Base-by-base conservation (phyloP, 192 early-diverging fungal genomes). In the Entrophospora sp. region DNA sequence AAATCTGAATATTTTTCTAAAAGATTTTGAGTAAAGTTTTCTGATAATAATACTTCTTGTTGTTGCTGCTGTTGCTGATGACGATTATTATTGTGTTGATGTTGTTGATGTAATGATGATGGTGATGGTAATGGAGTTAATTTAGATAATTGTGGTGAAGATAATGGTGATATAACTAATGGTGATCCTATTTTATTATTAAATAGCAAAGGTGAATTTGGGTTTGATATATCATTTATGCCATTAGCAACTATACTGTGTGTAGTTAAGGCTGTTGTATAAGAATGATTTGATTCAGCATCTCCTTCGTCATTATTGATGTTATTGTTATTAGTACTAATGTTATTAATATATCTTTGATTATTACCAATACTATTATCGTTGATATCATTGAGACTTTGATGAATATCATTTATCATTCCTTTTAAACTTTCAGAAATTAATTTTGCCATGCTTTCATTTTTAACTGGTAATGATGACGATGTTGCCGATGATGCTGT, bases 1-100 rank as follows among this genome's bases (percentile, higher is more conserved):
- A 49, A 9, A 27, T 64, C 62, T 1, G 62, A 64, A 35, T 64
- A 64, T 14, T 51, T 64, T 51, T 64, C 62, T 30, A 64, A 51
- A 31, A 64, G 20, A 35, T 37, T 37, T 27, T 61, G 42, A 5
- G 46, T 38, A 8, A 20, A 22, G 3, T 28, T 32, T 35, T 64
- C 45, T 3, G 62, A 35, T 13, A 51, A 44, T 43, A 51, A 32
- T 22, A 6, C 13, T 48, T 45, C 4, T 49, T 30, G 45, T 35
- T 45, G 40, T 14, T 45, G 16, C 35, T 30, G 38, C 24, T 45
- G 42, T 28, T 32, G 27, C 13, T 13, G 14, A n/a, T 45, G 43
- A 18, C 10, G 14, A n/a, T n/a, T n/a, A n/a, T n/a, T n/a, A n/a
- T n/a, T n/a, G n/a, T n/a, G n/a, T n/a, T n/a, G 14, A 27, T 25